Evolutionary conservation across 2,329 filamentous ascomycete genomes (phyloP).

Genomic region (Fusarium luffae): DNA sequence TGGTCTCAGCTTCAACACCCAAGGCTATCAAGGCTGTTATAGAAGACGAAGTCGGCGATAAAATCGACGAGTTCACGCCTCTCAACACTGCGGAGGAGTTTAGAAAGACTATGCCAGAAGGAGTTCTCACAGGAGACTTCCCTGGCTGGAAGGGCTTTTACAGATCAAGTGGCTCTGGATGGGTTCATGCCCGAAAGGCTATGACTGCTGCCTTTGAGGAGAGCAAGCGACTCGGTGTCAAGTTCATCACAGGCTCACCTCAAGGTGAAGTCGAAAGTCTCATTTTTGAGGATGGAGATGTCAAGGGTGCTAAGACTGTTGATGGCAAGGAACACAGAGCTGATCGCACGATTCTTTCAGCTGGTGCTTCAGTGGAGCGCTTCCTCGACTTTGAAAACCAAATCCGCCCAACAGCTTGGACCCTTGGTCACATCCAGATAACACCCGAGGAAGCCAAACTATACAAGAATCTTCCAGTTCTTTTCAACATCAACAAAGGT

Average conservation of each 20-base stretch:
- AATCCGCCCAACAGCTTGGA: conserved; percentile 30
- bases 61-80: conserved; percentile 11
- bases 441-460: conserved; percentile 14
- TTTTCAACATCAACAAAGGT: conserved; percentile 33
- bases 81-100: conserved; percentile 27
- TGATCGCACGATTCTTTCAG: background rate
- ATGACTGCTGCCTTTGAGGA: conserved; percentile 28
- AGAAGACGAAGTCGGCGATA: conserved; percentile 22
- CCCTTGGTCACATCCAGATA: conserved; percentile 31
- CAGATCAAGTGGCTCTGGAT: conserved; percentile 18
- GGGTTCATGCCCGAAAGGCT: conserved; percentile 35
- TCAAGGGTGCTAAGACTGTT: conserved; percentile 20
- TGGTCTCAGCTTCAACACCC: conserved; percentile 20
- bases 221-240: conserved; percentile 18
- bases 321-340: conserved; percentile 19
- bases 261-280: conserved; percentile 6
- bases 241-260: conserved; percentile 19
- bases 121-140: conserved; percentile 23
- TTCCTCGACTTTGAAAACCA: conserved; percentile 39
- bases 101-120: conserved; percentile 22
- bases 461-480: conserved; percentile 22
- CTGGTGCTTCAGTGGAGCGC: conserved; percentile 24
- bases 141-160: conserved; percentile 29
- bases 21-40: conserved; percentile 18
- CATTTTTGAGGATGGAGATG: conserved; percentile 10